These are phyloP conservation scores for Pythium aquatile DNA, from an alignment of 352 stramenopile species.

Conservation along the genomic window DNA sequence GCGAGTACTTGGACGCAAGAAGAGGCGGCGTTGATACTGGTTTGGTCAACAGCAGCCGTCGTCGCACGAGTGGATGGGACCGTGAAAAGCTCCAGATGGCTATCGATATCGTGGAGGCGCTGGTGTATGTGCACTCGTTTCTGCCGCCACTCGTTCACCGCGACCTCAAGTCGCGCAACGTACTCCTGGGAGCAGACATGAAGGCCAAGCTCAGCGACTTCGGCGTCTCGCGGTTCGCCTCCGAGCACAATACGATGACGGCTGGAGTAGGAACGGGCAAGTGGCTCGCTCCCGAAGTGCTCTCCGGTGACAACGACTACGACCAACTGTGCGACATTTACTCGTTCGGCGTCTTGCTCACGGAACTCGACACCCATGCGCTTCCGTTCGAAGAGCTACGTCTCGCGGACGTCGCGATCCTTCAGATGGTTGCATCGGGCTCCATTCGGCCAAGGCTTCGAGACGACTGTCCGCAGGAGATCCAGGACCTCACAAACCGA, in stretches of 20 bases:
- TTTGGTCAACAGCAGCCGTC: conserved; percentile 16
- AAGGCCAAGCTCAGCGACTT: conserved; percentile 52
- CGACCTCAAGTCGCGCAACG: conserved; percentile 57
- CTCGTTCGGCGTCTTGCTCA: conserved; percentile 50
- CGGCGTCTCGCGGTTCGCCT: conserved; percentile 38
- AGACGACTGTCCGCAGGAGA: conserved; percentile 11
- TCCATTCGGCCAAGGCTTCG: conserved; percentile 19
- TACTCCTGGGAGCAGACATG: conserved; percentile 39
- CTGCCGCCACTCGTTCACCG: conserved; percentile 51
- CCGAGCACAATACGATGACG: conserved; percentile 39
- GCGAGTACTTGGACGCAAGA: conserved; percentile 32
- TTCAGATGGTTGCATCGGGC: conserved; percentile 34
- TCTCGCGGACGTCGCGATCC: conserved; percentile 31
- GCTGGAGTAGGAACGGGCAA: conserved; percentile 42
- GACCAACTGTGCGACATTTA: conserved; percentile 50
- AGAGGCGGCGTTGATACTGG: conserved; percentile 17
- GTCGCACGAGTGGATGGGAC: conserved; percentile 39
- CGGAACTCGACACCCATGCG: conserved; percentile 58
- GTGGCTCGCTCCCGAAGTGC: conserved; percentile 57
- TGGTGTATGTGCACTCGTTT: conserved; percentile 74
- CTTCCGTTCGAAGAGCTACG: conserved; percentile 45
- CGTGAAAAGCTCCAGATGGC: conserved; percentile 57
- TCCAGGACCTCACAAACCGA: conserved; percentile 16
- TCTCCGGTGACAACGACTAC: conserved; percentile 46
- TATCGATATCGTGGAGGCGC: conserved; percentile 55